Conservation (phyloP, 2,329 filamentous ascomycete species). For the Diplodia seriata region DNA sequence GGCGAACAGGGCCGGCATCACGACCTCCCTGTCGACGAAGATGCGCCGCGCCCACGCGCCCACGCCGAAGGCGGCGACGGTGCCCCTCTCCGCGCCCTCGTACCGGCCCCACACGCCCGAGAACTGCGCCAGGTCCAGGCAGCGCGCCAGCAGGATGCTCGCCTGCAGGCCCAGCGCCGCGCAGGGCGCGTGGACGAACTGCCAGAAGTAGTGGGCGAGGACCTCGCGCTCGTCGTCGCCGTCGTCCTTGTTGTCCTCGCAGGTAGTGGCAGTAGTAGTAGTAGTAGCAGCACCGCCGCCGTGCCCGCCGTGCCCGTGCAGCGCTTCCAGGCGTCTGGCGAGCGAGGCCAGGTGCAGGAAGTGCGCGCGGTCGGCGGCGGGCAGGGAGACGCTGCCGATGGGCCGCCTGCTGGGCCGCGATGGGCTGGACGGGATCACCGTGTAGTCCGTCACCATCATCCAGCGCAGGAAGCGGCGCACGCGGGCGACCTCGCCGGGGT, state of each 20-base stretch:
- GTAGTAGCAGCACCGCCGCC: too few relatives aligned
- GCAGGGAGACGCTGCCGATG: neutral
- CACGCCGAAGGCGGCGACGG: neutral
- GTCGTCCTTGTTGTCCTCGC: too few relatives aligned
- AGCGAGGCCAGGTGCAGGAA: neutral
- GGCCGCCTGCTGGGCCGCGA: neutral
- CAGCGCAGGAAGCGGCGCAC: neutral
- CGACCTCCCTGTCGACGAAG: neutral
- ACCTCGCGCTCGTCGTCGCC: neutral
- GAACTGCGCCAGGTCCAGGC: neutral
- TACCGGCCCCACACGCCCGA: neutral
- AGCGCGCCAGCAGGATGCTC: neutral
- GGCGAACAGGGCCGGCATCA: neutral
- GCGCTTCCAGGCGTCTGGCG: neutral
- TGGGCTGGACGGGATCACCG: neutral
- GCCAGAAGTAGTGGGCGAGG: neutral
- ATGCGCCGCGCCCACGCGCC: neutral
- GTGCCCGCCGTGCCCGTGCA: neutral
- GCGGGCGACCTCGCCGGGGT: slow-evolving; percentile 1
- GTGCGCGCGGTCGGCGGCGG: neutral
- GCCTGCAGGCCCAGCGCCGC: neutral
- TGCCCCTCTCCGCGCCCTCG: neutral
- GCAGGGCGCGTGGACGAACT: neutral
- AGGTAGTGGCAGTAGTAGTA: too few relatives aligned
- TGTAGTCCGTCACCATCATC: neutral